Evolutionary conservation across 2,329 filamentous ascomycete genomes (phyloP).

Genomic region (Sporothrix brunneoviolacea): DNA sequence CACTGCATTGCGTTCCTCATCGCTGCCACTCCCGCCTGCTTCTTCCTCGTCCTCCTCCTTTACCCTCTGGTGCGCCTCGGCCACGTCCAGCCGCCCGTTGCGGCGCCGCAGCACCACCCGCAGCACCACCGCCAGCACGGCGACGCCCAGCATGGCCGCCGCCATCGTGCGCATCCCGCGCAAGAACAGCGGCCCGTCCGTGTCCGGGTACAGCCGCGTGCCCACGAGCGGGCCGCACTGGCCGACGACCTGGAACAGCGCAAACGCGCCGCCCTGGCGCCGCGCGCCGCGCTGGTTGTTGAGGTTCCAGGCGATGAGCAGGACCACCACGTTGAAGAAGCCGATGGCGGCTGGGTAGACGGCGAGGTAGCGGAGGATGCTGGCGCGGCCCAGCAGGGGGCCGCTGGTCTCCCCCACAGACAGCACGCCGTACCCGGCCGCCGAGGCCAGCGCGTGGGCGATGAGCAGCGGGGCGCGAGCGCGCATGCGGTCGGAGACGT

Average conservation of each 20-base stretch:
- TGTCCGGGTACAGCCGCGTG: conserved; percentile 56
- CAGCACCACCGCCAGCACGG: conserved; percentile 46
- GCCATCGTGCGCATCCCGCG: conserved; percentile 58
- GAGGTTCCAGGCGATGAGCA: conserved; percentile 82
- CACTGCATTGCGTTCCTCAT: conserved; percentile 4
- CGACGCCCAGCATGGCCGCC: conserved; percentile 55
- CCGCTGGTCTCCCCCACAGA: conserved; percentile 46
- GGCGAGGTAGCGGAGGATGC: conserved; percentile 59
- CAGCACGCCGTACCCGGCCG: conserved; percentile 51
- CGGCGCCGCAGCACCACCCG: conserved; percentile 44
- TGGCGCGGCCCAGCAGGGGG: conserved; percentile 29
- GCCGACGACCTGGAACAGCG: conserved; percentile 72
- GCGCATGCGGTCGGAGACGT: conserved; percentile 60
- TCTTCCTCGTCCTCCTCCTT: conserved; percentile 24
- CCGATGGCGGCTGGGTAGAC: conserved; percentile 73
- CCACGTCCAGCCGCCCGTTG: conserved; percentile 41
- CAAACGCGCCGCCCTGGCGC: conserved; percentile 63
- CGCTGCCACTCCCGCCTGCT: background rate
- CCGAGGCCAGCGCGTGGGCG: conserved; percentile 60
- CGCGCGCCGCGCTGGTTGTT: conserved; percentile 71
- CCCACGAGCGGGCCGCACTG: conserved; percentile 72
- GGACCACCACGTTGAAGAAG: conserved; percentile 77
- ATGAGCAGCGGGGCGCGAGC: conserved; percentile 62
- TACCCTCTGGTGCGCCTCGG: conserved; percentile 23
- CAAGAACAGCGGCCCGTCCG: conserved; percentile 55